A percentile compares a stretch with the other conserved stretches of the same genome.
Conservation (phyloP, 352 stramenopile species). For the Pythium phragmitis region DNA sequence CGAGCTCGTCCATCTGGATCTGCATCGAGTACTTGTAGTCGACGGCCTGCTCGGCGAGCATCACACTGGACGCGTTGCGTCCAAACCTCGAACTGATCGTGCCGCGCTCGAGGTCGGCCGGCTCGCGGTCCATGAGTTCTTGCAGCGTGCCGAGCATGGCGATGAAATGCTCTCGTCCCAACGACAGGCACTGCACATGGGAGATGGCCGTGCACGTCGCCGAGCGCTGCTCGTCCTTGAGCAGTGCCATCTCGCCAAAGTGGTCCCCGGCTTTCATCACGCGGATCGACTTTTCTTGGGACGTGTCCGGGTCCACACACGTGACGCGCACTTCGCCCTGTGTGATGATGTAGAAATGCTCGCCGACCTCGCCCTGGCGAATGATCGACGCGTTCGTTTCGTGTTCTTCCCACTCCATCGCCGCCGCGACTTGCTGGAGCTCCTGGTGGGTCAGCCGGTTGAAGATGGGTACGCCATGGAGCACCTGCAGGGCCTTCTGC, state of each 20-base stretch:
- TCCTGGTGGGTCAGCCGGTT: conserved; percentile 66
- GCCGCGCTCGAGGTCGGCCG: conserved; percentile 26
- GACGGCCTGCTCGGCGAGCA: conserved; percentile 32
- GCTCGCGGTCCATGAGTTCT: conserved; percentile 76
- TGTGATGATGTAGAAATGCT: conserved; percentile 82
- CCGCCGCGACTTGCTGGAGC: conserved; percentile 64
- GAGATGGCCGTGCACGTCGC: conserved; percentile 88
- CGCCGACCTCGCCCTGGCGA: conserved; percentile 66
- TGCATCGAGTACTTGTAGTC: conserved; percentile 80
- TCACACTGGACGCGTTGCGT: conserved; percentile 38
- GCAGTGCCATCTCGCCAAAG: conserved; percentile 94
- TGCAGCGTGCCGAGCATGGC: conserved; percentile 77
- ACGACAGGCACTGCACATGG: conserved; percentile 58
- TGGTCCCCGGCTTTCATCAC: conserved; percentile 79
- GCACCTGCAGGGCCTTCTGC: conserved; percentile 54
- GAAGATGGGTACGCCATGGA: conserved; percentile 59
- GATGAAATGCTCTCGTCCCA: conserved; percentile 72
- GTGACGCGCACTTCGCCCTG: conserved; percentile 74
- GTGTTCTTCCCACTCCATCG: conserved; percentile 85
- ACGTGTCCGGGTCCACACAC: conserved; percentile 41
- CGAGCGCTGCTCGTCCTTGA: conserved; percentile 90
- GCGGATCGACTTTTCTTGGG: conserved; percentile 52
- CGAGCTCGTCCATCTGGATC: conserved; percentile 66
- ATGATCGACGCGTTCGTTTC: conserved; percentile 54
- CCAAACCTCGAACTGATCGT: conserved; percentile 19